These are phyloP conservation scores for Paecilomyces variotii DNA, from an alignment of 2,329 filamentous ascomycete species.

Conservation along the genomic window DNA sequence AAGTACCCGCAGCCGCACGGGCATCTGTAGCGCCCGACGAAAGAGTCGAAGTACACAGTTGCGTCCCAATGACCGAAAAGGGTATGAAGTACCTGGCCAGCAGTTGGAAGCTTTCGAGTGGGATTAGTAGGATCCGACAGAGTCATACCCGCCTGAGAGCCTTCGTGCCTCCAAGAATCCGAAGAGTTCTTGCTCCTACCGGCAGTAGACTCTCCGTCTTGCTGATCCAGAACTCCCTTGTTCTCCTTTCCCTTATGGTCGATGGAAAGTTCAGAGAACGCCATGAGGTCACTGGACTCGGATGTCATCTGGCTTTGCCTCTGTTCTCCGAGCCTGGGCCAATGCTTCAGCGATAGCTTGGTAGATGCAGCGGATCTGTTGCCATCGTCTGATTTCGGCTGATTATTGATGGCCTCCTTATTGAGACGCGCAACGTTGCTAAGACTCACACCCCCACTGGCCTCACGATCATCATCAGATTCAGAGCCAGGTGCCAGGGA, in stretches of 20 bases:
- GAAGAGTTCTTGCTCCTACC: not conserved
- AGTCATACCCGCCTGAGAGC: not conserved
- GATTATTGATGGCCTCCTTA: slow-evolving; percentile 11
- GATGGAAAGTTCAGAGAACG: slow-evolving; percentile 7
- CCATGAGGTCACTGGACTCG: slow-evolving; percentile 13
- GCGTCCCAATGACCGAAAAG: slow-evolving; percentile 16
- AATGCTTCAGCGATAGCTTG: slow-evolving; percentile 14
- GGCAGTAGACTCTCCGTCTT: not conserved
- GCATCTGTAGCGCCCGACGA: slow-evolving; percentile 25
- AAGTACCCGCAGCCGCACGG: slow-evolving; percentile 23
- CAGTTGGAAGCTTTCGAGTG: slow-evolving; percentile 1
- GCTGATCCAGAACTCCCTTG: not conserved
- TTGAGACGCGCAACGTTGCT: slow-evolving; percentile 5
- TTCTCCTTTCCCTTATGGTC: not conserved
- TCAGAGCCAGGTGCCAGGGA: not conserved
- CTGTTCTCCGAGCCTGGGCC: slow-evolving; percentile 12
- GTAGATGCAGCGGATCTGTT: slow-evolving; percentile 1
- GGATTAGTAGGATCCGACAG: not conserved
- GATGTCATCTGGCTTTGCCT: not conserved
- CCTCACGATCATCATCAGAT: slow-evolving; percentile 4
- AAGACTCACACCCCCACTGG: slow-evolving; percentile 16
- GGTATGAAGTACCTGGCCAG: slow-evolving; percentile 7
- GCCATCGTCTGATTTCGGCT: slow-evolving; percentile 7
- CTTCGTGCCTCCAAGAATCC: not conserved
- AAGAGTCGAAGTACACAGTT: slow-evolving; percentile 22